phyloP scores from a whole-genome alignment of 176 grass and related monocot species.

The Oryza nivara region DNA sequence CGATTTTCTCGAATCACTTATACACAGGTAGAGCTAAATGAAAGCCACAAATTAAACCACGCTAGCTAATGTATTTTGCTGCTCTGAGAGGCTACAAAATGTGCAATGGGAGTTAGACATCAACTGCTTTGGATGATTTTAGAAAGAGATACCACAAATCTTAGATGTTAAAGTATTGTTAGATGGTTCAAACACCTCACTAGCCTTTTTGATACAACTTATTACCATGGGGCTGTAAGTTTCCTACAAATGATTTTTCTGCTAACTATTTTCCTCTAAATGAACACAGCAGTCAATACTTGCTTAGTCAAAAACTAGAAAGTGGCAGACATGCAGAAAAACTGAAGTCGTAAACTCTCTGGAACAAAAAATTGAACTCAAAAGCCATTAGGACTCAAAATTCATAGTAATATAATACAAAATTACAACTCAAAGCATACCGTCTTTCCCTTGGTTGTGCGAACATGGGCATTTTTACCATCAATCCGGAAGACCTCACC shows the following conservation, averaged over 20 bases:
- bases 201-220: neutral
- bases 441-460: conserved; percentile 78
- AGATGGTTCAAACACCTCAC: neutral
- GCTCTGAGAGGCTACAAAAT: neutral
- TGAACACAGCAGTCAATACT: neutral
- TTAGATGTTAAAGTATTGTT: neutral
- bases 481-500: conserved; percentile 84
- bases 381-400: conserved; percentile 22
- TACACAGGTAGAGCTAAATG: neutral
- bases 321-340: conserved; percentile 11
- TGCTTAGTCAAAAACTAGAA: conserved; percentile 25
- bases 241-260: neutral
- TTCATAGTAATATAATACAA: conserved; percentile 9
- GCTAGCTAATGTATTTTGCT: neutral
- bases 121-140: neutral
- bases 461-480: conserved; percentile 69
- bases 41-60: neutral
- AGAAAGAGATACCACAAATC: neutral
- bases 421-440: conserved; percentile 49
- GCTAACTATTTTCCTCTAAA: neutral
- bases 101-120: neutral
- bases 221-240: neutral
- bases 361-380: conserved; percentile 7
- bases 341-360: neutral
- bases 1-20: conserved; percentile 12